Evolutionary conservation across 176 grass and related monocot genomes (phyloP).

Genomic region (Oropetium thomaeum): DNA sequence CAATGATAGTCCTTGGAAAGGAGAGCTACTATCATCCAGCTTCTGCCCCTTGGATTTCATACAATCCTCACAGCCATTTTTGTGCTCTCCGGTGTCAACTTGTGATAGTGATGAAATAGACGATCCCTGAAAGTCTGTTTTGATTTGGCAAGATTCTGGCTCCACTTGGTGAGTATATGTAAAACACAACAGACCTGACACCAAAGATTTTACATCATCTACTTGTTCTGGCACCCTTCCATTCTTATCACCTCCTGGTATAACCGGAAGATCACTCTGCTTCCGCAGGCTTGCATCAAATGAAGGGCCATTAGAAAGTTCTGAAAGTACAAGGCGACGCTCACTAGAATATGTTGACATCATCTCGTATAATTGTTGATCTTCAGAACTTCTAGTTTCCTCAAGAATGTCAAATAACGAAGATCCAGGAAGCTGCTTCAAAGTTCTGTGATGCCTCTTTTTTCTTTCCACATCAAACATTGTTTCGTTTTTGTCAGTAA

Average conservation of each 20-base stretch:
- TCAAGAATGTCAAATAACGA: constrained; percentile 79
- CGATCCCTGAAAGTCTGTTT: constrained; percentile 59
- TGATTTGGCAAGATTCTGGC: constrained; percentile 42
- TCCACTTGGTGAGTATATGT: constrained; percentile 49
- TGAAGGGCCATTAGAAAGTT: constrained; percentile 51
- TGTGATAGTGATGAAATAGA: constrained; percentile 53
- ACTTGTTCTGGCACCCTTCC: constrained; percentile 58
- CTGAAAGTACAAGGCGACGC: constrained; percentile 75
- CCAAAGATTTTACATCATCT: constrained; percentile 62
- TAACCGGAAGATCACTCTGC: constrained; percentile 33
- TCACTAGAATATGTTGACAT: constrained; percentile 79
- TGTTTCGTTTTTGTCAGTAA: constrained; percentile 68
- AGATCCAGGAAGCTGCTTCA: constrained; percentile 83
- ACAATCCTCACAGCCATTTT: constrained; percentile 84
- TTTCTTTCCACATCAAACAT: constrained; percentile 72
- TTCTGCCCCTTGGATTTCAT: constrained; percentile 69
- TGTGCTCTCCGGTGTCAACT: constrained; percentile 59
- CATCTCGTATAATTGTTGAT: constrained; percentile 57
- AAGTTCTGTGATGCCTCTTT: constrained; percentile 75
- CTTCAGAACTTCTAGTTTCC: constrained; percentile 60
- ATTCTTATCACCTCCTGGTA: constrained; percentile 46
- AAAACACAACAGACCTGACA: constrained; percentile 72
- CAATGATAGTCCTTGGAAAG: constrained; percentile 55
- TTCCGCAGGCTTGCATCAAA: constrained; percentile 46
- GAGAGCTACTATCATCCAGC: constrained; percentile 51